A percentile compares a stretch with the other conserved stretches of the same genome.
Evolutionary conservation across 129 eudicot genomes (phyloP).

Genomic region (Chrysanthemum seticuspe): DNA sequence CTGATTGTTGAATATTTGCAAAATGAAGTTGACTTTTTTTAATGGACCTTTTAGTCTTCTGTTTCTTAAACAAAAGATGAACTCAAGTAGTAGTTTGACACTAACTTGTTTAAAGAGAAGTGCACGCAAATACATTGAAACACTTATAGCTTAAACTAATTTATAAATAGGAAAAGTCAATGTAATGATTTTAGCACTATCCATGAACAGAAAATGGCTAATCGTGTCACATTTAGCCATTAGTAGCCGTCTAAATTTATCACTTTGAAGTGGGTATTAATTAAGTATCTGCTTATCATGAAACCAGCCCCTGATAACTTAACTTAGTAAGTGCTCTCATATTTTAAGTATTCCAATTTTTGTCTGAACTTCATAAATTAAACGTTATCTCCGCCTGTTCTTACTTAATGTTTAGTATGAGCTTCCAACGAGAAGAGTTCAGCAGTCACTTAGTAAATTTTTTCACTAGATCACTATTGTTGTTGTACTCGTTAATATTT

Average conservation of each 20-base stretch:
- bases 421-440: not conserved
- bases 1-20: slow-evolving; percentile 6
- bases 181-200: slow-evolving; percentile 19
- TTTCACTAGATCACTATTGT: not conserved
- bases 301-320: slow-evolving; percentile 17
- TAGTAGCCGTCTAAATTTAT: not conserved
- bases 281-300: slow-evolving; percentile 15
- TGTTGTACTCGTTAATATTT: not conserved
- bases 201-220: slow-evolving; percentile 26
- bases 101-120: slow-evolving; percentile 6
- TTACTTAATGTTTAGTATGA: not conserved
- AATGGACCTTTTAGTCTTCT: slow-evolving; percentile 7
- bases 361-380: slow-evolving; percentile 6
- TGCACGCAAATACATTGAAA: slow-evolving; percentile 8
- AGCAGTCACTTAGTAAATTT: not conserved
- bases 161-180: slow-evolving; percentile 3
- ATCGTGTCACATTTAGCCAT: slow-evolving; percentile 34
- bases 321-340: slow-evolving; percentile 9
- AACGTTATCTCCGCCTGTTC: not conserved
- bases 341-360: slow-evolving; percentile 8
- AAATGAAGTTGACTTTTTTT: slow-evolving; percentile 18
- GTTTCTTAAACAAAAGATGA: slow-evolving; percentile 4
- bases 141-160: slow-evolving; percentile 6
- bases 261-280: slow-evolving; percentile 19
- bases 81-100: slow-evolving; percentile 20